Base-by-base conservation (phyloP, 2,329 filamentous ascomycete species). In the Laburnicola sp. region DNA sequence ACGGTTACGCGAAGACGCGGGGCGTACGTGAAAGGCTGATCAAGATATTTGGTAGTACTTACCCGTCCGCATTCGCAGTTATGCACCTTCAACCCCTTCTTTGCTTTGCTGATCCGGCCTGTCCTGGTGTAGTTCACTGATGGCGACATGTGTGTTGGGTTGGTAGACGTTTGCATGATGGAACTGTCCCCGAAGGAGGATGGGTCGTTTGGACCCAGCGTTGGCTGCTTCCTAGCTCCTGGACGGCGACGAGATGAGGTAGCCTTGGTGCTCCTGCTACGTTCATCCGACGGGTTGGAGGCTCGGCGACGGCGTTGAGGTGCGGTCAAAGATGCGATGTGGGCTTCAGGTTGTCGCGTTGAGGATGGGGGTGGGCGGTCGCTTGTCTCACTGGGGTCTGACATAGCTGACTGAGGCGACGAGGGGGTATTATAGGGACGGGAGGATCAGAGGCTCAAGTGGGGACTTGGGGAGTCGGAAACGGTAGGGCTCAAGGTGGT, bases 61-160 rank as follows among this genome's bases (percentile, higher is more conserved):
- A 78, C 76, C 65, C 76, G 75, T 62, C 75, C 75, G 56, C 76
- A 79, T n/a, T 76, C 71, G 57, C 76, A 78, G 37, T 72, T 63
- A 53, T 78, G 76, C 21, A 78, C 72, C 54, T 75, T 75, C 35
- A 74, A 48, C 10, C 76, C 76, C 53, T 79, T 79, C 57, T 76
- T 74, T 5, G 76, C 76, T 63, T 77, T 78, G 51, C 75, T 77
- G 44, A 78, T 71, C 26, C 76, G 70, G 21, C 76, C 76, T 25
- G 76, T 78, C 54, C 70, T 72, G 21, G 76, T 79, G 58, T 74
- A 76, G 50, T 71, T 67, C 47, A 76, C 64, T 11, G 70, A 58
- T 31, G 62, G 64, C 38, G 58, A 49, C 59, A 64, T 68, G 28
- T 66, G 63, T 21, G 58, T 59, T 44, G 72, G 67, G 60, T 66